phyloP scores from a whole-genome alignment of 805 yeast species.

The Lipomyces anomalus region DNA sequence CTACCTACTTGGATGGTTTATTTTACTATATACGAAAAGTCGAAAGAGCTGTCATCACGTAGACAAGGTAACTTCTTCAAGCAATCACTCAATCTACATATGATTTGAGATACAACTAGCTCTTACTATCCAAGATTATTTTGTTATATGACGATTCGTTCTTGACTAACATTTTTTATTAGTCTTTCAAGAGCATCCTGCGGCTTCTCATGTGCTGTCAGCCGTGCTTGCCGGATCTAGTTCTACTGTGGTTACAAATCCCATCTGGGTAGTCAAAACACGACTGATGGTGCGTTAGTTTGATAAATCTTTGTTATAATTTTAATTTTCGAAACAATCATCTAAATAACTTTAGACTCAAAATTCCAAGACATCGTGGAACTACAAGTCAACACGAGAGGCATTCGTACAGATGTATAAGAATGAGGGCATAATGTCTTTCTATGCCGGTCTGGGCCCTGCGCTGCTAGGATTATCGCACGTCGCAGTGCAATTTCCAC shows the following conservation, averaged over 20 bases:
- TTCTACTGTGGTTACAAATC: conserved; percentile 81
- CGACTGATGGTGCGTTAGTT: conserved; percentile 57
- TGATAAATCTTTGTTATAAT: background rate
- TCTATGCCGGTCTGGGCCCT: conserved; percentile 86
- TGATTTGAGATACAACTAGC: too few relatives aligned
- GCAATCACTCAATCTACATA: too few relatives aligned
- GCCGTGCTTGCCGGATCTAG: conserved; percentile 88
- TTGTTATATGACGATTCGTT: background rate
- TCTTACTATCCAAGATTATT: too few relatives aligned
- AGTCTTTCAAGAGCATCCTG: conserved; percentile 31
- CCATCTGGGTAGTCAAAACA: conserved; percentile 97
- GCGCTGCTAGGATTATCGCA: conserved; percentile 85
- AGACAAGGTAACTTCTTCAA: conserved; percentile 22
- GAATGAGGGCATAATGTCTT: conserved; percentile 73
- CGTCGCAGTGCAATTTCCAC: conserved; percentile 94
- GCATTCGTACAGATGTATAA: conserved; percentile 75
- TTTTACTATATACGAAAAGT: conserved; percentile 79
- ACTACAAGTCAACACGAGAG: conserved; percentile 73
- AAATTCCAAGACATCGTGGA: conserved; percentile 32
- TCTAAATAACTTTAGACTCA: conserved; percentile 22
- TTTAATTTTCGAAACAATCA: conserved; percentile 38
- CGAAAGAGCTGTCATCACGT: conserved; percentile 51
- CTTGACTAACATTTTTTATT: background rate
- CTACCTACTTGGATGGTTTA: conserved; percentile 98
- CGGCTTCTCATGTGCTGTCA: conserved; percentile 41